phyloP scores from a whole-genome alignment of 768 basidiomycete genomes.

The Brasilioporus rufonigricans region DNA sequence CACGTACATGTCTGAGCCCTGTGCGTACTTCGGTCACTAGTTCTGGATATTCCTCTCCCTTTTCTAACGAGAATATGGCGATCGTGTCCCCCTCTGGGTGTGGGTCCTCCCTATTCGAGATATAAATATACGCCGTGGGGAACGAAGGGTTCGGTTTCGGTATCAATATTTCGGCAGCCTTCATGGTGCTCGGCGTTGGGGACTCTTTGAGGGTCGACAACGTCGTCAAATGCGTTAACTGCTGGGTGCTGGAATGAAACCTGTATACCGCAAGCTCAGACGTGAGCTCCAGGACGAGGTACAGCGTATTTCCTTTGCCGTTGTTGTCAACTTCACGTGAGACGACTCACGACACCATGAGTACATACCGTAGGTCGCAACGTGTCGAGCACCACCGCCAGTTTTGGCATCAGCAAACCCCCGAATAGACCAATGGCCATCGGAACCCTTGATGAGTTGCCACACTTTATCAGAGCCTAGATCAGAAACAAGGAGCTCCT shows the following conservation, averaged over 20 bases:
- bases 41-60: conserved; percentile 41
- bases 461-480: conserved; percentile 72
- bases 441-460: conserved; percentile 43
- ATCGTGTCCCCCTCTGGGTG: conserved; percentile 69
- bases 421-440: conserved; percentile 48
- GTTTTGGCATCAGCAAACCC: conserved; percentile 47
- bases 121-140: conserved; percentile 60
- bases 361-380: conserved; percentile 56
- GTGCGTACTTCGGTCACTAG: conserved; percentile 63
- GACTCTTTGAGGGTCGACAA: conserved; percentile 48
- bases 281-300: conserved; percentile 66
- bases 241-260: conserved; percentile 42
- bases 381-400: conserved; percentile 73
- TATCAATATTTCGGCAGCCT: conserved; percentile 69
- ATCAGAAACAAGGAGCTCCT: conserved; percentile 71
- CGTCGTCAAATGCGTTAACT: conserved; percentile 38
- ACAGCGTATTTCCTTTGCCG: conserved; percentile 54
- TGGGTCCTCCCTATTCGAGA: conserved; percentile 75
- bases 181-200: conserved; percentile 48
- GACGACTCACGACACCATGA: not conserved
- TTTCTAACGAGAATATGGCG: conserved; percentile 59
- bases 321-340: not conserved
- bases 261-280: conserved; percentile 56
- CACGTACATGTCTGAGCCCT: conserved; percentile 68
- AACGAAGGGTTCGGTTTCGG: conserved; percentile 50